A percentile compares a stretch with the other conserved stretches of the same genome.
phyloP scores from a whole-genome alignment of 345 rosid species.

The Salix udensis region DNA sequence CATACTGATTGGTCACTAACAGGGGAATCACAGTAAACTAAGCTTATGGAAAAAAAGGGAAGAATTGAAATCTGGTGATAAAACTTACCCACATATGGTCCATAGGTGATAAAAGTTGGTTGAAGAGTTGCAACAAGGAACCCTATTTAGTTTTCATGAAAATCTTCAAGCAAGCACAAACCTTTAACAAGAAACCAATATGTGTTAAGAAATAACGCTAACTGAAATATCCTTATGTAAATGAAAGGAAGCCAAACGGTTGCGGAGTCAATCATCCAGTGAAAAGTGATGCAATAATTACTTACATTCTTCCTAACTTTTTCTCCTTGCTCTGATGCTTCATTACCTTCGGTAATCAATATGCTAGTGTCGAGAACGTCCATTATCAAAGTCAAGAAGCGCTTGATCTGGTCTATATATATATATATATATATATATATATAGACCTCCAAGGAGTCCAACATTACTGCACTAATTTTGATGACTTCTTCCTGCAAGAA shows the following conservation, averaged over 20 bases:
- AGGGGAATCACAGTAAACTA: not conserved
- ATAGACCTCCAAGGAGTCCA: not conserved
- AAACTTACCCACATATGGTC: constrained; percentile 11
- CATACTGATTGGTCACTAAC: not conserved
- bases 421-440: too few relatives aligned
- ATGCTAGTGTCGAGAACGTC: not conserved
- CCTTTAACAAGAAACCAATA: constrained; percentile 6
- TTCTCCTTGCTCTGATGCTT: not conserved
- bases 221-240: not conserved
- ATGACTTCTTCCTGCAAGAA: too few relatives aligned
- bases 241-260: not conserved
- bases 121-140: constrained; percentile 8
- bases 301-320: not conserved
- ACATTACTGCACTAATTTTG: too few relatives aligned
- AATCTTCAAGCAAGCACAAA: not conserved
- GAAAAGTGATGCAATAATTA: not conserved
- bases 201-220: not conserved
- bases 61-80: not conserved
- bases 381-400: not conserved
- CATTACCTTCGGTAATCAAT: not conserved
- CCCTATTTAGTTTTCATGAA: constrained; percentile 8
- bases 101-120: not conserved
- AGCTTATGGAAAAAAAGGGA: not conserved
- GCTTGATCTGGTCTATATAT: not conserved
- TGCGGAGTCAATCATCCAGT: not conserved